Conservation (phyloP, 768 basidiomycete genomes). For the Serendipita sp. region DNA sequence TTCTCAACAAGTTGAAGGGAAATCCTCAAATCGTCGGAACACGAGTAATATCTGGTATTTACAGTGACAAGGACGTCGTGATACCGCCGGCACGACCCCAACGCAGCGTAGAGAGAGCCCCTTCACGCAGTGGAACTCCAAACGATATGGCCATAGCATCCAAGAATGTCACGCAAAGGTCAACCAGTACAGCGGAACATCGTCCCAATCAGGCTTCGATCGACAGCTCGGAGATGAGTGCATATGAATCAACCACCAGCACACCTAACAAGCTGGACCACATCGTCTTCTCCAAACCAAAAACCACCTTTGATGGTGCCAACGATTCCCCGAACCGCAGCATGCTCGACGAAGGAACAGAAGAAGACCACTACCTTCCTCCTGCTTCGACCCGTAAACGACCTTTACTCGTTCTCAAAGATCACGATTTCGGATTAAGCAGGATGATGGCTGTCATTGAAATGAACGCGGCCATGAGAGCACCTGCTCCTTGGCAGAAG, state of each 20-base stretch:
- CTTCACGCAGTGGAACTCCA: not conserved
- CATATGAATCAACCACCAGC: conserved; percentile 11
- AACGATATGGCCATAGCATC: conserved; percentile 7
- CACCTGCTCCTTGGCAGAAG: conserved; percentile 3
- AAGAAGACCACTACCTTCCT: conserved; percentile 2
- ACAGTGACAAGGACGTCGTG: conserved; percentile 6
- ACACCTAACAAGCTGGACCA: conserved; percentile 6
- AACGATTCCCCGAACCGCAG: conserved; percentile 9
- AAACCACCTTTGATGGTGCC: conserved; percentile 6
- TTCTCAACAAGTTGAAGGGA: conserved; percentile 59
- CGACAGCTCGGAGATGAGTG: conserved; percentile 30
- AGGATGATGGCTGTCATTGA: conserved; percentile 85
- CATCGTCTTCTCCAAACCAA: conserved; percentile 12
- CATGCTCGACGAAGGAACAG: not conserved
- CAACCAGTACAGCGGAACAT: not conserved
- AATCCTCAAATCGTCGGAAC: conserved; percentile 14
- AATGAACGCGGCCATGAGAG: conserved; percentile 28
- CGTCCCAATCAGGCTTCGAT: not conserved
- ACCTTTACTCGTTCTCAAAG: conserved; percentile 17
- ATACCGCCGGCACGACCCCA: conserved; percentile 10
- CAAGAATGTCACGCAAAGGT: conserved; percentile 7
- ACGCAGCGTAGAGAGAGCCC: not conserved
- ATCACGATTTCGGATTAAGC: conserved; percentile 71
- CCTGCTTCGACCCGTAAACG: conserved; percentile 12
- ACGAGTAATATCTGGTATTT: not conserved